Evolutionary conservation across 192 early-diverging fungal species (phyloP).

Genomic region (Lobosporangium transversale): DNA sequence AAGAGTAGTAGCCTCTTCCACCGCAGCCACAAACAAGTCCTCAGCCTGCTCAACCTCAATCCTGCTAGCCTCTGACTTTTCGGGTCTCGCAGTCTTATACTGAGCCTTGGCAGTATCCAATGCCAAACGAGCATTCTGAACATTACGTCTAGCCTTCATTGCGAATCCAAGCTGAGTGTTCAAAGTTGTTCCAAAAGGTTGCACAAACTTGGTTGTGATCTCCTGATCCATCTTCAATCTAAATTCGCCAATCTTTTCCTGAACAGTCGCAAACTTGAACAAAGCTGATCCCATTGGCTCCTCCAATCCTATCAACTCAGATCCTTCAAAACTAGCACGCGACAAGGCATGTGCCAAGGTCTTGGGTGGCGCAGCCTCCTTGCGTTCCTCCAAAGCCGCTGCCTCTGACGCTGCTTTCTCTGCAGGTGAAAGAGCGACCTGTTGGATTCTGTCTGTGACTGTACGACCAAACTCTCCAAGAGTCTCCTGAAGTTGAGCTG

Average conservation of each 20-base stretch:
- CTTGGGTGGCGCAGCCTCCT: conserved; percentile 57
- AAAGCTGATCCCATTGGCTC: conserved; percentile 90
- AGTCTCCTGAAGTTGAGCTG: conserved; percentile 73
- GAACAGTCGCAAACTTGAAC: conserved; percentile 84
- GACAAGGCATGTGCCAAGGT: conserved; percentile 81
- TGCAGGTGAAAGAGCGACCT: conserved; percentile 62
- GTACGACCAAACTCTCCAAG: conserved; percentile 76
- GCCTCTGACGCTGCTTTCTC: conserved; percentile 57
- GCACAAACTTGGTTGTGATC: conserved; percentile 77
- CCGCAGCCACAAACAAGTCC: conserved; percentile 94
- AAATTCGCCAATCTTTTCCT: conserved; percentile 87
- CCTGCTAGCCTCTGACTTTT: conserved; percentile 76
- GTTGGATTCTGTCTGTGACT: conserved; percentile 71
- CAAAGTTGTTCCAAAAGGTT: conserved; percentile 77
- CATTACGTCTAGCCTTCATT: conserved; percentile 87
- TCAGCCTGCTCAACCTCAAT: conserved; percentile 91
- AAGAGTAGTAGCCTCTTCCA: conserved; percentile 94
- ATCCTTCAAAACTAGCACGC: conserved; percentile 70
- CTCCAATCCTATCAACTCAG: conserved; percentile 76
- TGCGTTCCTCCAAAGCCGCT: conserved; percentile 39
- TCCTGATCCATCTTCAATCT: conserved; percentile 80
- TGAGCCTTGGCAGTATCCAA: conserved; percentile 89
- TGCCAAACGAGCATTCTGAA: conserved; percentile 80
- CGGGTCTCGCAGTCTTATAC: conserved; percentile 77
- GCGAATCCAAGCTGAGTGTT: conserved; percentile 81